These are phyloP conservation scores for Amoeboaphelidium occidentale DNA, from an alignment of 371 early-diverging fungal genomes.

Conservation along the genomic window DNA sequence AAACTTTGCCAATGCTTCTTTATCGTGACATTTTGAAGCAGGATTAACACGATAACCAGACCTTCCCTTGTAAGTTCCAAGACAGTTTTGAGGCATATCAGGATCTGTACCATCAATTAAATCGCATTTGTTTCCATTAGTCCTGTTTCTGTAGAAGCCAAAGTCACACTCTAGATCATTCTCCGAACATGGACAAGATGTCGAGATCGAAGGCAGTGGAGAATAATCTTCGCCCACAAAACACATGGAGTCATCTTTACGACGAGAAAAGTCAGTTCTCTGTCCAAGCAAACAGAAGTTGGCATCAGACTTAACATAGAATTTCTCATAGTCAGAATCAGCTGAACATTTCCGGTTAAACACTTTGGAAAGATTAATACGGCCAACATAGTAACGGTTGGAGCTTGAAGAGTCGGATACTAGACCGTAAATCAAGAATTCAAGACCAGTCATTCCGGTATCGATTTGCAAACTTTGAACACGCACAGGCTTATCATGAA, in stretches of 20 bases:
- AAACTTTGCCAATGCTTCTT: slow-evolving; percentile 12
- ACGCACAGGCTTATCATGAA: slow-evolving; percentile 10
- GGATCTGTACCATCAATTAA: slow-evolving; percentile 12
- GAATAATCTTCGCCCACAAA: slow-evolving; percentile 33
- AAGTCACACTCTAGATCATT: slow-evolving; percentile 63
- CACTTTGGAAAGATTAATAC: background rate
- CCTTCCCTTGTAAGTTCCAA: slow-evolving; percentile 36
- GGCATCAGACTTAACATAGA: slow-evolving; percentile 6
- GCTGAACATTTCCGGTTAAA: background rate
- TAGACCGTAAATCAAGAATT: slow-evolving; percentile 12
- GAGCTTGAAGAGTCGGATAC: background rate
- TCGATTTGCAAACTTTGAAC: slow-evolving; percentile 9
- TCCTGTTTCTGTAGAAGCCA: slow-evolving; percentile 11
- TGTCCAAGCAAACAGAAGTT: slow-evolving; percentile 61
- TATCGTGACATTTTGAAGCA: slow-evolving; percentile 37
- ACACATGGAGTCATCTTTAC: slow-evolving; percentile 30
- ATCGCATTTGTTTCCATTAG: slow-evolving; percentile 13
- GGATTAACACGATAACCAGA: slow-evolving; percentile 71
- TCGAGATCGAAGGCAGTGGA: slow-evolving; percentile 21
- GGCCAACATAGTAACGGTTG: background rate
- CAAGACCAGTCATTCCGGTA: slow-evolving; percentile 9
- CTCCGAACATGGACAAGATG: slow-evolving; percentile 46
- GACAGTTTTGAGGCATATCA: slow-evolving; percentile 12
- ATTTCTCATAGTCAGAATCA: background rate
- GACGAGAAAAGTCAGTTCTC: slow-evolving; percentile 35